Base-by-base conservation (phyloP, 192 early-diverging fungal genomes). In the Backusella morwellensis region DNA sequence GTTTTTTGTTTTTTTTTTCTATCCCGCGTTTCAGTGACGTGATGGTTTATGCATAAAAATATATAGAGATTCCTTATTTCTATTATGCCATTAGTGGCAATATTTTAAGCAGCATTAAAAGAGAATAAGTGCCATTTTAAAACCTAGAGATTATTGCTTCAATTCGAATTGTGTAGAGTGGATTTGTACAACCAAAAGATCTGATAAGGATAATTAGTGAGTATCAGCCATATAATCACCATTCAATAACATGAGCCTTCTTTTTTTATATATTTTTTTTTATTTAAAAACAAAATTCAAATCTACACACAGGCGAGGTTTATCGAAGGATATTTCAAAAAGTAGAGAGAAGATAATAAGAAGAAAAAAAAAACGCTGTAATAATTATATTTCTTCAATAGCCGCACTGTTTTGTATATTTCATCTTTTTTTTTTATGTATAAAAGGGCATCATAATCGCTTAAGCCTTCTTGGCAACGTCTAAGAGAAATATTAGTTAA, bases 401-500 rank as follows among this genome's bases (percentile, higher is more conserved):
- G n/a, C 54, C 38, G 38, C 38, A 32, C 32, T 32, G 32, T 40
- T n/a, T 44, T 56, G 54, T 56, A 56, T 56, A 56, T 56, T 56
- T 56, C 54, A 69, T 36, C 19, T 9, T 32, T 34, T 40, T 36
- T 69, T 11, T 36, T 12, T 38, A 11, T 29, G 29, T 32, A 56
- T 14, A 19, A 50, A 32, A 56, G 52, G 8, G 52, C 21, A 23
- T 56, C 52, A 11, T 26, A 29, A 56, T n/a, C 6, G 52, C 52
- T 73, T 73, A 73, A 73, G 44, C 72, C 7, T 14, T 36, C 34
- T 59, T 50, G 47, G 50, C 77, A 78, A 78, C 40, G 5, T 66
- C 77, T 73, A 35, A 34, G 14, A 40, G 23, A 66, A n/a, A 56
- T 4, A 47, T 6, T 11, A 11, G 8, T 21, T 8, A 26, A 56